These are phyloP conservation scores for Fusarium gaditjirri DNA, from an alignment of 2,329 filamentous ascomycete genomes.

Conservation along the genomic window DNA sequence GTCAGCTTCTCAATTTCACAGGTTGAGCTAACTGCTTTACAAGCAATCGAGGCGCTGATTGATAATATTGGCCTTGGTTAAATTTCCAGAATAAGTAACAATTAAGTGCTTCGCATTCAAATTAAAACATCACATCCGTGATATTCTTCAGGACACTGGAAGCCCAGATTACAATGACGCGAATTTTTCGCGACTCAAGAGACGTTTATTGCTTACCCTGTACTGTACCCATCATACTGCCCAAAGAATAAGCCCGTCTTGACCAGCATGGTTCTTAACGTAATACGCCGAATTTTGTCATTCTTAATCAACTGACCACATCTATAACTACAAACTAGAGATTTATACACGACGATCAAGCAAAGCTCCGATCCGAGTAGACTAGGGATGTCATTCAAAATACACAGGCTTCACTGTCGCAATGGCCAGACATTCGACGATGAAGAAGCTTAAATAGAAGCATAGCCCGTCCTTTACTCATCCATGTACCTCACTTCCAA, in stretches of 20 bases:
- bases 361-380: not conserved
- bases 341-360: accelerated
- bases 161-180: not conserved
- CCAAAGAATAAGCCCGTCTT: too few relatives aligned
- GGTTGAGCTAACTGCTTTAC: too few relatives aligned
- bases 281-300: accelerated
- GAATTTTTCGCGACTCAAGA: accelerated
- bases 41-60: too few relatives aligned
- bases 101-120: accelerated
- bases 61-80: too few relatives aligned
- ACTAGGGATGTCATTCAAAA: too few relatives aligned
- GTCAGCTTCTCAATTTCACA: too few relatives aligned
- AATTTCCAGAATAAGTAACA: too few relatives aligned
- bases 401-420: accelerated
- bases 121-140: accelerated
- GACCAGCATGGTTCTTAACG: not conserved
- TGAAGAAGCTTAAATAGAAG: not conserved
- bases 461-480: not conserved
- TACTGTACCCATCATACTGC: too few relatives aligned
- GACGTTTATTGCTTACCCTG: not conserved
- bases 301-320: accelerated
- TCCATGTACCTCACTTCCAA: not conserved
- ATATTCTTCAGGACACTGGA: not conserved
- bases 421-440: accelerated
- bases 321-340: accelerated